Percentiles rank a stretch among this genome's conserved stretches.
phyloP scores from a whole-genome alignment of 192 early-diverging fungal genomes.

The Coemansia guatemalensis region DNA sequence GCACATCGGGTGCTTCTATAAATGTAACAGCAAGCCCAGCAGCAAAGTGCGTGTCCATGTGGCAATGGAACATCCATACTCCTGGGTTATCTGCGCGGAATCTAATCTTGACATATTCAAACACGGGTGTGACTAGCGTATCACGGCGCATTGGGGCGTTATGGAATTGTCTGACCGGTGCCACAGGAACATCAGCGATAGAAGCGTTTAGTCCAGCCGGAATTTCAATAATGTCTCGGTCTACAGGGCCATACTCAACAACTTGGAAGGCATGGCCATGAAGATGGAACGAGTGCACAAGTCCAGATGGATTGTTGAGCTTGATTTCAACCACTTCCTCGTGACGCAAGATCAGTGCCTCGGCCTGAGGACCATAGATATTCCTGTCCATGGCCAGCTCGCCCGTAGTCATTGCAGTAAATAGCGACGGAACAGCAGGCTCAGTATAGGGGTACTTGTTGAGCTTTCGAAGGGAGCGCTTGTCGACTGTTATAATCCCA shows the following conservation, averaged over 20 bases:
- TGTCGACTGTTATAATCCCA: constrained; percentile 1
- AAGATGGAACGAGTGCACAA: constrained; percentile 15
- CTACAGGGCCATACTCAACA: constrained; percentile 15
- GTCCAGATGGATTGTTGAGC: neutral
- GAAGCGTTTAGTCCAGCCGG: neutral
- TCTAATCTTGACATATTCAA: constrained; percentile 62
- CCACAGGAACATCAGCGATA: neutral
- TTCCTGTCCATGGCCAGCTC: neutral
- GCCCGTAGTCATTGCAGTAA: constrained; percentile 5
- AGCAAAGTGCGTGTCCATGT: constrained; percentile 57
- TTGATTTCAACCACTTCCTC: constrained; percentile 1
- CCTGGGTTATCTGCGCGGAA: constrained; percentile 80
- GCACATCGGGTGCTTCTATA: constrained; percentile 66
- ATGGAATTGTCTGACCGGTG: constrained; percentile 54
- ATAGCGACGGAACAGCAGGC: neutral
- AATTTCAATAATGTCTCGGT: neutral
- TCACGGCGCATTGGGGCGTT: constrained; percentile 67
- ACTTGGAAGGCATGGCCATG: constrained; percentile 24
- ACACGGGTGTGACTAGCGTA: constrained; percentile 58
- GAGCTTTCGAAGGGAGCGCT: neutral
- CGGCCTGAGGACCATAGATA: constrained; percentile 1
- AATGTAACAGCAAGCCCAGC: constrained; percentile 68
- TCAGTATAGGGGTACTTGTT: neutral
- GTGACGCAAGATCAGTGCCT: constrained; percentile 5
- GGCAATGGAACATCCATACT: constrained; percentile 82